Evolutionary conservation across 768 basidiomycete species (phyloP).

Genomic region (Pilatotrama ljubarskyi): DNA sequence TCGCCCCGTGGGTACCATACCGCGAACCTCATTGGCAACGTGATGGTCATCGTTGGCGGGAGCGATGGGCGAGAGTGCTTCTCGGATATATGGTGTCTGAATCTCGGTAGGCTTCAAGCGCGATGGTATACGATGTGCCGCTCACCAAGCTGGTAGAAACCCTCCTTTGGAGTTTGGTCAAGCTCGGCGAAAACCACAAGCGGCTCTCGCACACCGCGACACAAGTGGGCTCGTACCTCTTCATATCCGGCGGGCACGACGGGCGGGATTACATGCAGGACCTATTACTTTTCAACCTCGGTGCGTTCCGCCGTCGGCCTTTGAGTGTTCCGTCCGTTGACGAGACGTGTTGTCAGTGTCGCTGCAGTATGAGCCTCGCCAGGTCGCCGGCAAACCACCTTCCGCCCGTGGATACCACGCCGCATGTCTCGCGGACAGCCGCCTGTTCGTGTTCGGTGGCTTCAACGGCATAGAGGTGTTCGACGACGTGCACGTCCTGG

Average conservation of each 20-base stretch:
- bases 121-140: no score
- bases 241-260: slow-evolving; percentile 88
- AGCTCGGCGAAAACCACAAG: slow-evolving; percentile 46
- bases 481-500: slow-evolving; percentile 84
- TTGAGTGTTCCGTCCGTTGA: background rate
- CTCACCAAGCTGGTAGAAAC: slow-evolving; percentile 36
- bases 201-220: slow-evolving; percentile 85
- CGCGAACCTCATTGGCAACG: slow-evolving; percentile 79
- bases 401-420: slow-evolving; percentile 83
- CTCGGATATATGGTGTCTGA: slow-evolving; percentile 83
- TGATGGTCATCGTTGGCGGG: slow-evolving; percentile 89
- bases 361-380: slow-evolving; percentile 78
- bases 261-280: slow-evolving; percentile 72
- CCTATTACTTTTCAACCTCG: slow-evolving; percentile 83
- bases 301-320: slow-evolving; percentile 50
- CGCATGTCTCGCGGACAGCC: slow-evolving; percentile 77
- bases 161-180: slow-evolving; percentile 41
- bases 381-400: slow-evolving; percentile 66
- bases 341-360: slow-evolving; percentile 52
- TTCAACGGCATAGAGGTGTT: slow-evolving; percentile 82
- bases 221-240: slow-evolving; percentile 89
- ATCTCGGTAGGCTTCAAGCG: slow-evolving; percentile 62
- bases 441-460: slow-evolving; percentile 86
- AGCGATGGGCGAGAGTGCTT: slow-evolving; percentile 90
- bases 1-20: slow-evolving; percentile 85